phyloP scores from a whole-genome alignment of 177 flowering plant genomes.

The Tripterygium wilfordii region DNA sequence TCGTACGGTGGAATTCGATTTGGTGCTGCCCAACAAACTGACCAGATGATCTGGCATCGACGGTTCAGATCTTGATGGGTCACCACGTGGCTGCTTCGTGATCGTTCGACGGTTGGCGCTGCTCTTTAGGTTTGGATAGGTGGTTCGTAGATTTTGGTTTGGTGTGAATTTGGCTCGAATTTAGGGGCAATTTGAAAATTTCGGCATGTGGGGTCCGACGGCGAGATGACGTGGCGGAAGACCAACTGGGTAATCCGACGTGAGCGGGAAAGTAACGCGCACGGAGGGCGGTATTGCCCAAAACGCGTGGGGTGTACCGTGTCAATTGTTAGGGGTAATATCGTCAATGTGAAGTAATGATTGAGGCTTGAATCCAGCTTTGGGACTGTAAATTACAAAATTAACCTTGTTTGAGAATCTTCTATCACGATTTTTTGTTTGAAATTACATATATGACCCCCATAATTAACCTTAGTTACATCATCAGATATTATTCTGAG shows the following conservation, averaged over 20 bases:
- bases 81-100: neutral
- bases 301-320: neutral
- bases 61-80: neutral
- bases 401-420: too few relatives aligned
- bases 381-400: too few relatives aligned
- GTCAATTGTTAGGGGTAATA: slow-evolving; percentile 9
- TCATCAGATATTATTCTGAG: too few relatives aligned
- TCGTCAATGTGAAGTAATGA: too few relatives aligned
- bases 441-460: too few relatives aligned
- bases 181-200: slow-evolving; percentile 1
- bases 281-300: neutral
- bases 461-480: too few relatives aligned
- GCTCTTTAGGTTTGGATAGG: neutral
- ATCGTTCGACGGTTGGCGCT: too few relatives aligned
- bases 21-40: slow-evolving; percentile 1
- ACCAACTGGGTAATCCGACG: slow-evolving; percentile 15
- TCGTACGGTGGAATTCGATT: too few relatives aligned
- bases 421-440: too few relatives aligned
- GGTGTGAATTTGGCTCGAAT: slow-evolving; percentile 5
- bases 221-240: slow-evolving; percentile 22
- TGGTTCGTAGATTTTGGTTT: neutral
- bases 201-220: neutral
- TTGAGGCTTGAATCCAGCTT: too few relatives aligned
- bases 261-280: slow-evolving; percentile 19
- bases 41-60: neutral